A percentile compares a stretch with the other conserved stretches of the same genome.
These are phyloP conservation scores for Thuja plicata DNA, from an alignment of 83 land plant species.

Conservation along the genomic window DNA sequence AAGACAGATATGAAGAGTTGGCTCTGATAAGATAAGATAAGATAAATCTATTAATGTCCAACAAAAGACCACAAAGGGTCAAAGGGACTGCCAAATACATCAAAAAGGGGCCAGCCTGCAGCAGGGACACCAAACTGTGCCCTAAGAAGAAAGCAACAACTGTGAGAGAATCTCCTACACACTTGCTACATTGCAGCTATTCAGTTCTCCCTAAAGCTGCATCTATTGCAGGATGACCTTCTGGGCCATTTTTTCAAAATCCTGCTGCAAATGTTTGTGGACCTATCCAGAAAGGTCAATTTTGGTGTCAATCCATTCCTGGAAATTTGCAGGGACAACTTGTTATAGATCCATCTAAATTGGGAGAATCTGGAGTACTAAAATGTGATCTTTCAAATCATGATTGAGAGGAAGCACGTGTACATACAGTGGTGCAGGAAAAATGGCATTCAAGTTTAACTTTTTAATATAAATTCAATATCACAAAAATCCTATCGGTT, in stretches of 20 bases:
- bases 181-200: background rate
- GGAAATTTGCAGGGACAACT: background rate
- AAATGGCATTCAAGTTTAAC: too few relatives aligned
- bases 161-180: background rate
- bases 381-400: background rate
- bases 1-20: background rate
- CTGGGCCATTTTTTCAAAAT: background rate
- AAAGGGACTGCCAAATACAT: too few relatives aligned
- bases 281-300: background rate
- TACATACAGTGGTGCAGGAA: too few relatives aligned
- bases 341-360: constrained; percentile 3
- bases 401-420: too few relatives aligned
- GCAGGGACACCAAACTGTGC: too few relatives aligned
- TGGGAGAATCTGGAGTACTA: background rate
- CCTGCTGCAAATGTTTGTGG: background rate
- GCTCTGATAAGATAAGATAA: constrained; percentile 7
- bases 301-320: background rate
- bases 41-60: too few relatives aligned
- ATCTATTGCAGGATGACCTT: constrained; percentile 1
- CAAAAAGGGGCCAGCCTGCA: too few relatives aligned
- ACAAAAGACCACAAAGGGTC: too few relatives aligned
- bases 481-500: too few relatives aligned
- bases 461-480: too few relatives aligned
- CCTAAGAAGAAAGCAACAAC: too few relatives aligned
- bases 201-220: constrained; percentile 7